Evolutionary conservation across 345 rosid species (phyloP).

Genomic region (Bruguiera gymnorhiza): DNA sequence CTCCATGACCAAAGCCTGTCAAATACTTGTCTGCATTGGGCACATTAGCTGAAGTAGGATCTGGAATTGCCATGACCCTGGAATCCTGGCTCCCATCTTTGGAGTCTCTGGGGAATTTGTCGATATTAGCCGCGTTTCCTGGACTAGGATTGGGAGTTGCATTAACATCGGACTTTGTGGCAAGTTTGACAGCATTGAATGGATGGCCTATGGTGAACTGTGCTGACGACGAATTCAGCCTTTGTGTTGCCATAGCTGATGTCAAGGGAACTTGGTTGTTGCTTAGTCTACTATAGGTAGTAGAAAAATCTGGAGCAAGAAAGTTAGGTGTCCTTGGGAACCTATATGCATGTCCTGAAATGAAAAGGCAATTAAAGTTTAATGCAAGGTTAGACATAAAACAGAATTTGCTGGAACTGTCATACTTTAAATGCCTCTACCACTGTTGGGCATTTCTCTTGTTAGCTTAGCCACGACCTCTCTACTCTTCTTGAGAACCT

Average conservation of each 20-base stretch:
- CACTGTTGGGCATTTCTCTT: not conserved
- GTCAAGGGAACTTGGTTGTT: not conserved
- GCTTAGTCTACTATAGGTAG: not conserved
- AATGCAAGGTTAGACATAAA: too few relatives aligned
- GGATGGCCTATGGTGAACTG: not conserved
- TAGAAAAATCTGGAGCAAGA: not conserved
- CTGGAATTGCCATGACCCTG: not conserved
- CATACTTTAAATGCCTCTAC: not conserved
- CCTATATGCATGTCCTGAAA: slow-evolving; percentile 7
- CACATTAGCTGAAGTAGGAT: slow-evolving; percentile 6
- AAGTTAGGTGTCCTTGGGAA: not conserved
- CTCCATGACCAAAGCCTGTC: too few relatives aligned
- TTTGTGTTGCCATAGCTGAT: not conserved
- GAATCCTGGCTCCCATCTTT: not conserved
- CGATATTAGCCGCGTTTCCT: not conserved
- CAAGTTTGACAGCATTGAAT: not conserved
- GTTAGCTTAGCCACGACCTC: not conserved
- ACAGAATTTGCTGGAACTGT: not conserved
- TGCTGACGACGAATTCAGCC: not conserved
- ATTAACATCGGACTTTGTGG: not conserved
- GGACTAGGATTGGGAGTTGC: not conserved
- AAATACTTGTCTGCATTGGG: too few relatives aligned
- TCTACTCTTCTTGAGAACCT: not conserved
- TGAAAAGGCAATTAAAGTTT: not conserved
- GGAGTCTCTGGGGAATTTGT: not conserved